Base-by-base conservation (phyloP, 805 yeast genomes). In the Sugiyamaella floridensis region DNA sequence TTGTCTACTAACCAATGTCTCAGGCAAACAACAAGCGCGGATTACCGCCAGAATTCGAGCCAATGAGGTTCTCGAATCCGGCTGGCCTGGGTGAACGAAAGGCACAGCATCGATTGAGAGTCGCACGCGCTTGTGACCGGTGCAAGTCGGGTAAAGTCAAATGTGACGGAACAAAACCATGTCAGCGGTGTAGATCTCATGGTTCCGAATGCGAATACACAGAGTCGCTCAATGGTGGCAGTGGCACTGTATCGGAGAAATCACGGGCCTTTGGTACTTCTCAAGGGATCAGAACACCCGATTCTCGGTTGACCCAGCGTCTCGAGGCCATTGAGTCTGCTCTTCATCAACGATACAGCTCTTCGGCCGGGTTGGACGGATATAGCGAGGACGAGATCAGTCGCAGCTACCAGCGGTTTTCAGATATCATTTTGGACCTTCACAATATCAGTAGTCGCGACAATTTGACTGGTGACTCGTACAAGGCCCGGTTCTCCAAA, bases 81-180 rank as follows among this genome's bases (percentile, higher is more conserved):
- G 3, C 26, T 6, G 26, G 26, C 6, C 6, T 22, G 26, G 26
- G 26, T 6, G 26, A 22, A 22, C 26, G 26, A 3, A 10, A 14
- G 37, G n/a, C 37, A 4, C 37, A 54, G n/a, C 37, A 54, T 15
- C 45, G 62, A 34, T 26, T 55, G 16, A 48, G 62, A 45, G 83
- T 78, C 9, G 67, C 71, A 50, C 75, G 71, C 55, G 85, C 85
- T 1, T 81, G 85, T 57, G 78, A 75, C 50, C 67, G 80, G 19
- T 81, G 85, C 62, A 69, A 81, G 52, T 66, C 69, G 40, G 80
- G 77, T 55, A 80, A 81, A 63, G 77, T 78, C 53, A 80, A 81
- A 58, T 81, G 85, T 62, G 72, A 79, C 48, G 83, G 83, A 4
- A 67, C 71, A 14, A 58, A 57, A 43, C 85, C 85, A 9, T 81